Evolutionary conservation across 164 flowering plant species (phyloP), one percentile per base, ranked within the genome.

Genomic region (Magnolia officinalis): DNA sequence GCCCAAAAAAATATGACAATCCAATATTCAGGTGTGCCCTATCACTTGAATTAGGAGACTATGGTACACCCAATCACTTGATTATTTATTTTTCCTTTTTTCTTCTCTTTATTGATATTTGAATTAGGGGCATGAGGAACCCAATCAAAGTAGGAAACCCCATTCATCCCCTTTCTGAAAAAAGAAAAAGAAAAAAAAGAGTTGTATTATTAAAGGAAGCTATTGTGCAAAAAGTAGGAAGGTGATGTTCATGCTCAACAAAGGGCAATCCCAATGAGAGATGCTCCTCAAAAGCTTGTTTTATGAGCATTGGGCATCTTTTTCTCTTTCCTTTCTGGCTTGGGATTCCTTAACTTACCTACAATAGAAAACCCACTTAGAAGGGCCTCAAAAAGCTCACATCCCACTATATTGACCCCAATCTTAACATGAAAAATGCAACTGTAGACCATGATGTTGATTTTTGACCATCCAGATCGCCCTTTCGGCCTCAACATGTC

Each of bases 281-380:
- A 75, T 78, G 82, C 88, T 76, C 72, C 21, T 77, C 63, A 85
- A 82, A 81, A 74, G 80, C 72, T 76, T 82, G 78, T 68, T 73
- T 75, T 84, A 74, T 72, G 81, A 76, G 78, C 72, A 63, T 76
- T 72, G 71, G 82, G 85, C 85, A 80, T 80, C 84, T 78, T 59
- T 55, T 67, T n/a, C 20, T 16, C 69, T 73, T 77, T 55, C 79
- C 61, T 83, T 80, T 76, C 23, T 72, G 71, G 76, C 71, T 78
- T 63, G 49, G 78, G 85, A 78, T 84, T 84, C 86, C 86, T 83
- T 81, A 82, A 81, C 74, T 77, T 82, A 59, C 86, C 70, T 77
- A 81, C 86, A 80, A 81, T 73, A 78, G 85, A 78, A 83, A 80
- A 75, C 72, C 83, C 74, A 83, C 75, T 72, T 69, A 59, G 61